Evolutionary conservation across 768 basidiomycete genomes (phyloP), one percentile per base, ranked within the genome.

Genomic region (Termitomyces sp.): DNA sequence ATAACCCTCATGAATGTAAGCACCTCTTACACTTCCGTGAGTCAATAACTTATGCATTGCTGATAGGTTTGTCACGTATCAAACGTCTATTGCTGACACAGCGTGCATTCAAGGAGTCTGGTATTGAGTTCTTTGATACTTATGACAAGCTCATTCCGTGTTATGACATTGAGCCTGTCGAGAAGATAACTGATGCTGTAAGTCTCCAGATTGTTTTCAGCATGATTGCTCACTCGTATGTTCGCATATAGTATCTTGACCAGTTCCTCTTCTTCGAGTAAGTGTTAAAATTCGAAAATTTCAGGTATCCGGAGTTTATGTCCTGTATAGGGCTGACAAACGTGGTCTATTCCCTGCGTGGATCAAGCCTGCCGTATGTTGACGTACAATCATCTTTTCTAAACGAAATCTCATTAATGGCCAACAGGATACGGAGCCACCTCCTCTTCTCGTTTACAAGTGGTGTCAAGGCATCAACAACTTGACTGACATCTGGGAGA

Each of bases 391-490:
- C 7, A n/a, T n/a, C 4, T 31, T 5, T 46, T 8, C 10, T 22
- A 8, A 49, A 31, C 3, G 18, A 41, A 5, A 14, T 36, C 34
- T 46, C 36, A 56, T 59, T 61, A 46, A 65, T 29, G 29, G 34
- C 53, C 49, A 31, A 20, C 53, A 80, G 79, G 94, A 98, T 65
- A 95, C 93, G 0, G 96, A 98, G 67, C 96, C 96, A 3, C 94
- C 96, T 0, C 96, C 96, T 3, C 82, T 98, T 16, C 85, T 98
- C 32, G 95, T 98, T 32, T 98, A 98, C 78, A 98, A 98, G 81
- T 98, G 96, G 96, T 96, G 94, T 68, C 96, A 98, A 75, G 97
- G 97, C 42, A 95, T 98, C 79, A 98, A 98, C 76, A 99, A 99
- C 72, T 71, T 98, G 69, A 94, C 91, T 3, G 96, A 99, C 58